Evolutionary conservation across 257 asterid species (phyloP), one percentile per base, ranked within the genome.

Genomic region (Plectranthus barbatus): DNA sequence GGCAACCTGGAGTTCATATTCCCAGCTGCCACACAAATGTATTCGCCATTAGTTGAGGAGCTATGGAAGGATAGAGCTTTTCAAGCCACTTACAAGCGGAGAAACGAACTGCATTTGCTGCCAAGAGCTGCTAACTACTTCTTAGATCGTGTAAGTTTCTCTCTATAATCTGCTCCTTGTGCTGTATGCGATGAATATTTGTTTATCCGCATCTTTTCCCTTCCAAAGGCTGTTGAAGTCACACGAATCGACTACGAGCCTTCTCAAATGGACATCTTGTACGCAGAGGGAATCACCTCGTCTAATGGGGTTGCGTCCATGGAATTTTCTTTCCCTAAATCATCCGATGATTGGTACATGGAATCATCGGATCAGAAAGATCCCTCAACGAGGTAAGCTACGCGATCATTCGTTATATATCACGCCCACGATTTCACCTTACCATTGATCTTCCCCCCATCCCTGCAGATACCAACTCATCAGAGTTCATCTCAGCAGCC

Each of bases 11-110:
- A 90, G 66, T 72, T 70, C 51, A 75, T 90, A 59, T 90, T 90
- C 57, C 96, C 96, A 49, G 97, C 95, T 61, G 82, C 97, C 31
- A 93, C 99, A 8, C 85, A 90, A 36, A 94, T 74, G 75, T 87
- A 90, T 64, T 75, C 97, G 5, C 88, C 90, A 51, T 36, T 72
- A 41, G 79, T 93, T 15, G 91, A 86, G 74, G 84, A 90, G 69
- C 70, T 93, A 60, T 81, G 91, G 84, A 84, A 83, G 53, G 81
- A 84, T 56, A 68, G 59, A 63, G 95, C 85, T 66, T 93, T 90
- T 78, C 97, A 76, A 77, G 87, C 94, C 57, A 74, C 92, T 21
- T 93, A 85, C 72, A 71, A 60, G 39, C 82, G 96, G 61, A 84
- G 94, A 76, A 80, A 76, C 53, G 99, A 90, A 73, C 77, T 93